phyloP scores from a whole-genome alignment of 345 rosid genomes.

The Hypericum androsaemum region DNA sequence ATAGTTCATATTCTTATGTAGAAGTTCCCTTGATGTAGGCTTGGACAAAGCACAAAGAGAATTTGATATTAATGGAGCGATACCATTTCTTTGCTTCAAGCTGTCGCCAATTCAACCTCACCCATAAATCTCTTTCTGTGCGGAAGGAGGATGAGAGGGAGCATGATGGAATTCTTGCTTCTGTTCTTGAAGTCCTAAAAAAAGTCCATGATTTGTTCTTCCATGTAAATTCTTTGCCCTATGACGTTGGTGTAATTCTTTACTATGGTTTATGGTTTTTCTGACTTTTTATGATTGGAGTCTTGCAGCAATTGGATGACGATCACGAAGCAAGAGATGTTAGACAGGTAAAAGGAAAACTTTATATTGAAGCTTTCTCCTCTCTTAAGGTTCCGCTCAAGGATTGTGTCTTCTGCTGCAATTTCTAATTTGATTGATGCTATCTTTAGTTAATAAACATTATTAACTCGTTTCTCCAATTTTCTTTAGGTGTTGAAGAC shows the following conservation, averaged over 20 bases:
- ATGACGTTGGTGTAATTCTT: neutral
- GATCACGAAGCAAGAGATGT: slow-evolving; percentile 49
- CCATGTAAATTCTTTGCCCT: slow-evolving; percentile 29
- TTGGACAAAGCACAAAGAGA: slow-evolving; percentile 74
- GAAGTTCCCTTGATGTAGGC: slow-evolving; percentile 31
- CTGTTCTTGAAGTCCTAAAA: slow-evolving; percentile 48
- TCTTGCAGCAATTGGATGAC: slow-evolving; percentile 34
- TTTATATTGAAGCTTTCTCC: neutral
- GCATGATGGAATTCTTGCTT: slow-evolving; percentile 67
- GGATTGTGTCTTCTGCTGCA: no score
- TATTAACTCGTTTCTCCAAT: neutral
- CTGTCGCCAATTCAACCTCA: slow-evolving; percentile 74
- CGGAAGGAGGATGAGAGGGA: slow-evolving; percentile 67
- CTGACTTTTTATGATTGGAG: slow-evolving; percentile 7
- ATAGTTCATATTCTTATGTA: neutral
- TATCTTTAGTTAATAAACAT: no score
- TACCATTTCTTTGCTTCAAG: slow-evolving; percentile 88
- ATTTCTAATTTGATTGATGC: no score
- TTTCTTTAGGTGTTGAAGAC: slow-evolving; percentile 35
- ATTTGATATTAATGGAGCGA: slow-evolving; percentile 82
- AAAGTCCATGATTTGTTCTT: slow-evolving; percentile 51
- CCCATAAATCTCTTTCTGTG: slow-evolving; percentile 60
- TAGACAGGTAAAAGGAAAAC: slow-evolving; percentile 35
- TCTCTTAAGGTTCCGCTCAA: neutral
- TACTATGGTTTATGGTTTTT: slow-evolving; percentile 1